Percentiles rank a stretch among this genome's conserved stretches.
Evolutionary conservation across 345 rosid species (phyloP).

Genomic region (Salix dunnii): DNA sequence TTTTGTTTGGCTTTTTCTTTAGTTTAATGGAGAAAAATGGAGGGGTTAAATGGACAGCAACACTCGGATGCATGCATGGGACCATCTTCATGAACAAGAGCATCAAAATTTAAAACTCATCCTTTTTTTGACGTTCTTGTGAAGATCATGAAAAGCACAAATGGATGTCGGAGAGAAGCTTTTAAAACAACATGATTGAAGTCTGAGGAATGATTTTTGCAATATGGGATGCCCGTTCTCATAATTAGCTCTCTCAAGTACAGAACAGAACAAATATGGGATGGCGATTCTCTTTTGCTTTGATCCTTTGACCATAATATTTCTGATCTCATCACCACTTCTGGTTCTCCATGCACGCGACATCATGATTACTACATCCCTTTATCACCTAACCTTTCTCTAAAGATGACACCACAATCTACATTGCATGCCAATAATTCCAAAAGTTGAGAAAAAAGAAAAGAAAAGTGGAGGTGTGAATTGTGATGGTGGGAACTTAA

Average conservation of each 20-base stretch:
- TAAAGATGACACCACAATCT: neutral
- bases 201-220: conserved; percentile 33
- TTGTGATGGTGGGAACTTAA: neutral
- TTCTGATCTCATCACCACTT: conserved; percentile 21
- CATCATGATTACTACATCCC: conserved; percentile 35
- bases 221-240: conserved; percentile 29
- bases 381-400: conserved; percentile 15
- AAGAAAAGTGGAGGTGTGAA: neutral
- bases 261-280: conserved; percentile 21
- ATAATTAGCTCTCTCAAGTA: conserved; percentile 46
- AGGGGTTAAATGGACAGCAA: conserved; percentile 11
- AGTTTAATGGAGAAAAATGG: conserved; percentile 14
- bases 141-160: conserved; percentile 29
- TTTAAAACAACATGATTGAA: conserved; percentile 29
- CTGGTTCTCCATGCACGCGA: conserved; percentile 22
- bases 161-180: conserved; percentile 23
- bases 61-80: conserved; percentile 13
- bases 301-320: conserved; percentile 47
- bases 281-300: conserved; percentile 16
- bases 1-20: conserved; percentile 8
- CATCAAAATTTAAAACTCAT: conserved; percentile 26
- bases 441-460: neutral
- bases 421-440: conserved; percentile 5
- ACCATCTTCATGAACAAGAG: conserved; percentile 27
- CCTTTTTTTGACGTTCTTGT: conserved; percentile 14